phyloP scores from a whole-genome alignment of 805 yeast genomes.

The Teunomyces stri region DNA sequence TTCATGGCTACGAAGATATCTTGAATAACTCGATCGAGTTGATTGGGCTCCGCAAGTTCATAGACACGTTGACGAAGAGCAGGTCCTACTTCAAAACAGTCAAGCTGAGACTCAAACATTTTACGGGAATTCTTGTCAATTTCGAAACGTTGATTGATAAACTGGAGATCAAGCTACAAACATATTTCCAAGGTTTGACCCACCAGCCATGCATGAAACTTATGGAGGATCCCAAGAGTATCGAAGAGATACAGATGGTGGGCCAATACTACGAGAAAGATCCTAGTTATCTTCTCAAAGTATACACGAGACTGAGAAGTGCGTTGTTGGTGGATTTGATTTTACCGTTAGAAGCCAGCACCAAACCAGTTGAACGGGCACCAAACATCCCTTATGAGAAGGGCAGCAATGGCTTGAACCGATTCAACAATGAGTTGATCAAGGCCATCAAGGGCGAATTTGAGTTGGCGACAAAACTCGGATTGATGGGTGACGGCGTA shows the following conservation, averaged over 20 bases:
- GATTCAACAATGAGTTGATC: conserved; percentile 52
- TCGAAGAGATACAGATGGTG: conserved; percentile 10
- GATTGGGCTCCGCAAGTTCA: conserved; percentile 38
- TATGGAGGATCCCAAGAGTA: conserved; percentile 17
- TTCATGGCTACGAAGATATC: conserved; percentile 39
- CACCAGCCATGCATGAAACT: conserved; percentile 31
- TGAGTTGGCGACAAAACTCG: conserved; percentile 25
- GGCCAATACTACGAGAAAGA: conserved; percentile 11
- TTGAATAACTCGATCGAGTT: conserved; percentile 33
- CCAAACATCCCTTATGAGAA: conserved; percentile 51
- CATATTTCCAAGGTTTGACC: conserved; percentile 39
- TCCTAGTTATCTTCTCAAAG: conserved; percentile 7
- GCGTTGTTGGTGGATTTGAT: conserved; percentile 40
- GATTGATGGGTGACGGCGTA: conserved; percentile 1
- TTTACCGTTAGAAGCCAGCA: conserved; percentile 45
- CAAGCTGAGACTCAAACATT: conserved; percentile 45
- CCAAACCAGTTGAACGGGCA: conserved; percentile 36
- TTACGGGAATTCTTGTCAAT: conserved; percentile 65
- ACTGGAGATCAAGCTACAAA: conserved; percentile 54
- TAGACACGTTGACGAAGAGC: conserved; percentile 35
- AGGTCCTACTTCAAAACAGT: conserved; percentile 46
- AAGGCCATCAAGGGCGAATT: conserved; percentile 50
- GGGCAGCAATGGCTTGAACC: conserved; percentile 57
- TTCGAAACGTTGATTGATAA: conserved; percentile 53
- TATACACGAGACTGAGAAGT: conserved; percentile 21